Evolutionary conservation across 768 basidiomycete genomes (phyloP).

Genomic region (Leccinum variicolor): DNA sequence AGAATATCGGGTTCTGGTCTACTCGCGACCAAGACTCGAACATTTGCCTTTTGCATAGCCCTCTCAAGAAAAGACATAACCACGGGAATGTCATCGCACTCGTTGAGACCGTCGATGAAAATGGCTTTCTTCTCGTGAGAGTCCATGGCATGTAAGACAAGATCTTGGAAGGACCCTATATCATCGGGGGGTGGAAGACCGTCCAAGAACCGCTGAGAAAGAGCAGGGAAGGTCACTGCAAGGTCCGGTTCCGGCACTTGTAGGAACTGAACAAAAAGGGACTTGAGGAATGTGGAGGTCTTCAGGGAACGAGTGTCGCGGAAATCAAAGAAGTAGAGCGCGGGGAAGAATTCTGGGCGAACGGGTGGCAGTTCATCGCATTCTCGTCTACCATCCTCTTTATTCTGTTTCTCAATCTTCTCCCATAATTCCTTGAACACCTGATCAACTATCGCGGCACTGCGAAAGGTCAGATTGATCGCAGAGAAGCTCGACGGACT

Average conservation of each 20-base stretch:
- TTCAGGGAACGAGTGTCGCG: constrained; percentile 22
- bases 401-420: constrained; percentile 20
- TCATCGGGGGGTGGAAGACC: constrained; percentile 21
- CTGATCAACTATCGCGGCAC: constrained; percentile 23
- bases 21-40: constrained; percentile 24
- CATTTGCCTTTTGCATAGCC: constrained; percentile 19
- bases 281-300: constrained; percentile 19
- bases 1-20: constrained; percentile 20
- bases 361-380: constrained; percentile 14
- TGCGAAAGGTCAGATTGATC: constrained; percentile 8
- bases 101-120: constrained; percentile 25
- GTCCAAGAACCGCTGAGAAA: constrained; percentile 11
- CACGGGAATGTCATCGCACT: constrained; percentile 20
- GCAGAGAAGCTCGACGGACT: not conserved
- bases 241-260: constrained; percentile 22
- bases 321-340: constrained; percentile 28
- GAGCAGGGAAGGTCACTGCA: constrained; percentile 18
- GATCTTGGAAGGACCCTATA: constrained; percentile 7
- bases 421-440: constrained; percentile 23
- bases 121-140: constrained; percentile 20
- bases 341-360: constrained; percentile 25
- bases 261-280: constrained; percentile 26
- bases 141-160: constrained; percentile 23
- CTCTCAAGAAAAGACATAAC: constrained; percentile 24
- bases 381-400: constrained; percentile 15